A percentile compares a stretch with the other conserved stretches of the same genome.
These are phyloP conservation scores for Neopestalotiopsis sp. DNA, from an alignment of 2,329 filamentous ascomycete species.

Conservation along the genomic window DNA sequence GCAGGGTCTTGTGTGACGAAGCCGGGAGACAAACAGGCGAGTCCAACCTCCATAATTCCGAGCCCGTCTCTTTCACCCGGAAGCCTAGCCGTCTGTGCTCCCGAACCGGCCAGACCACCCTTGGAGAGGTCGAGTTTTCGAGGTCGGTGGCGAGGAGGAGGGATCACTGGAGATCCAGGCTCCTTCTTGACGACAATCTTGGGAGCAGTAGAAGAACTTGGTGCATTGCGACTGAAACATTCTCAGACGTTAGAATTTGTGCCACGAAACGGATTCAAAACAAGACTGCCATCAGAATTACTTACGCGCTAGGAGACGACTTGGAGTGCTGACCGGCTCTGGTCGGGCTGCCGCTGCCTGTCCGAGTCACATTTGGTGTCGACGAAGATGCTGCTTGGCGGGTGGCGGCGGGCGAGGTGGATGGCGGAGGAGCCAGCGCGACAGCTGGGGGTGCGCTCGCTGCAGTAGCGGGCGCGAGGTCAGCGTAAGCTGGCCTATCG, in stretches of 20 bases:
- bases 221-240: conserved; percentile 57
- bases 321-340: conserved; percentile 48
- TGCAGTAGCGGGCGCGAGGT: conserved; percentile 51
- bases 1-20: conserved; percentile 96
- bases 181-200: conserved; percentile 98
- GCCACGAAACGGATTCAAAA: conserved; percentile 12
- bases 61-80: conserved; percentile 81
- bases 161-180: conserved; percentile 83
- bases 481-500: conserved; percentile 63
- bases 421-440: conserved; percentile 37
- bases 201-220: conserved; percentile 54
- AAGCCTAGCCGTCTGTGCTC: conserved; percentile 69
- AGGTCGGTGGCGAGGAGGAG: conserved; percentile 75
- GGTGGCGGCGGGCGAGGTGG: conserved; percentile 51
- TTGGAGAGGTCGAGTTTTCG: conserved; percentile 80
- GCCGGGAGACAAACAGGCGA: conserved; percentile 93
- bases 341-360: conserved; percentile 61
- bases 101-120: conserved; percentile 55
- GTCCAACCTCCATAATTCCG: conserved; percentile 88
- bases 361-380: conserved; percentile 50
- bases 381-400: conserved; percentile 46
- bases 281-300: conserved; percentile 24
- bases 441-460: conserved; percentile 32
- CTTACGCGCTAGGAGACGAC: conserved; percentile 66
- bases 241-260: conserved; percentile 34